Evolutionary conservation across 441 rosid species (phyloP), one percentile per base, ranked within the genome.

Genomic region (Syzygium malaccense): DNA sequence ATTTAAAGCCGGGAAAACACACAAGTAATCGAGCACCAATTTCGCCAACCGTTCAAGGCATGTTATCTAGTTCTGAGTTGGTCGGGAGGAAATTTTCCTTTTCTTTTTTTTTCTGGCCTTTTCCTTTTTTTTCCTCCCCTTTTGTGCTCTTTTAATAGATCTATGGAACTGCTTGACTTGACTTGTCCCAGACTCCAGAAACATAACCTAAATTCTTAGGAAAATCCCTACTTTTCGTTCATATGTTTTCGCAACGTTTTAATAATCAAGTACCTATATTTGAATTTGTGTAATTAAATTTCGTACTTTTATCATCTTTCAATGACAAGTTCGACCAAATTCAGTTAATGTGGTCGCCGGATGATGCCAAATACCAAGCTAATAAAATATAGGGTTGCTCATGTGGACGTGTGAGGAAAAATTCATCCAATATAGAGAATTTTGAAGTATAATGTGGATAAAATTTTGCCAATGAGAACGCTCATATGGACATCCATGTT

Each of bases 401-500:
- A 49, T 49, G 53, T 45, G 48, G 9, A 45, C 48, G 48, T 45
- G 48, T 45, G 48, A 7, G 48, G 9, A 45, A 45, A 1, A 55
- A 55, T 55, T 7, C 58, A 56, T 6, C 11, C 1, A 56, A 56
- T 20, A 56, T 56, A 56, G 23, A 23, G 4, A 56, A 56, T 23
- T 8, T 8, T 4, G 20, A 14, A 62, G 33, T n/a, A 4, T n/a
- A 3, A 4, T 6, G 4, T 14, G 33, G 71, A 7, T 62, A 62
- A 62, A 62, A 62, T n/a, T 62, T 62, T 1, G 5, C 19, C 33
- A 1, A 7, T 2, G 9, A 62, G 33, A 32, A 62, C 6, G 68
- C 1, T 18, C 2, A 28, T 19, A 3, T 6, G 33, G 4, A 28
- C 8, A 4, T 0, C 30, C 0, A 17, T 28, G 8, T n/a, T 7